A percentile compares a stretch with the other conserved stretches of the same genome.
Evolutionary conservation across 2,329 filamentous ascomycete species (phyloP).

Genomic region (Elsinoe ampelina): DNA sequence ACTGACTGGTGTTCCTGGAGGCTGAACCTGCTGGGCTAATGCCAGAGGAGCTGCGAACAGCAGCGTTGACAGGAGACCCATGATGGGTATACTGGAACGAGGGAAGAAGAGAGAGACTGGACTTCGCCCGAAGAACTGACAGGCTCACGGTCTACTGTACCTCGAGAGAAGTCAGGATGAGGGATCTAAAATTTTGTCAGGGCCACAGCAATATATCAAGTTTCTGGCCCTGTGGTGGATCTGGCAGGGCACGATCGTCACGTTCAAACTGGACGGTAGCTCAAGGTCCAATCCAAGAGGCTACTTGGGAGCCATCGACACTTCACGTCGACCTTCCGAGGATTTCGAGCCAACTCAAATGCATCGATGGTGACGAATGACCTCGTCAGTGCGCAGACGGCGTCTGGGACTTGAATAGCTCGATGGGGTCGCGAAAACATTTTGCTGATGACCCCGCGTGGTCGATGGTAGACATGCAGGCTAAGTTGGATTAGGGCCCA

Average conservation of each 20-base stretch:
- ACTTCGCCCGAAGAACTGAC: background rate
- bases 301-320: background rate
- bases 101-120: background rate
- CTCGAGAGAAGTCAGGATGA: background rate
- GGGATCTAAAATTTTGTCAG: background rate
- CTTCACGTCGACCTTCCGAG: background rate
- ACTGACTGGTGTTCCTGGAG: slow-evolving; percentile 19
- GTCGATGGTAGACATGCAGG: slow-evolving; percentile 6
- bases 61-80: slow-evolving; percentile 8
- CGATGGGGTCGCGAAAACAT: background rate
- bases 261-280: background rate
- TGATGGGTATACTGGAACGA: background rate
- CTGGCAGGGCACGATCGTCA: slow-evolving; percentile 11
- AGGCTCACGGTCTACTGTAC: background rate
- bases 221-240: slow-evolving; percentile 5
- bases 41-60: slow-evolving; percentile 25
- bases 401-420: background rate
- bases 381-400: slow-evolving; percentile 4
- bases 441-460: slow-evolving; percentile 7
- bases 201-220: slow-evolving; percentile 3
- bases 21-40: slow-evolving; percentile 21
- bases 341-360: background rate
- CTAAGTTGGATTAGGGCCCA: slow-evolving; percentile 1
- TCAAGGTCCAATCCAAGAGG: background rate
- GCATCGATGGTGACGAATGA: background rate